Conservation (phyloP, 2,329 filamentous ascomycete genomes). For the Talaromyces atroroseus region DNA sequence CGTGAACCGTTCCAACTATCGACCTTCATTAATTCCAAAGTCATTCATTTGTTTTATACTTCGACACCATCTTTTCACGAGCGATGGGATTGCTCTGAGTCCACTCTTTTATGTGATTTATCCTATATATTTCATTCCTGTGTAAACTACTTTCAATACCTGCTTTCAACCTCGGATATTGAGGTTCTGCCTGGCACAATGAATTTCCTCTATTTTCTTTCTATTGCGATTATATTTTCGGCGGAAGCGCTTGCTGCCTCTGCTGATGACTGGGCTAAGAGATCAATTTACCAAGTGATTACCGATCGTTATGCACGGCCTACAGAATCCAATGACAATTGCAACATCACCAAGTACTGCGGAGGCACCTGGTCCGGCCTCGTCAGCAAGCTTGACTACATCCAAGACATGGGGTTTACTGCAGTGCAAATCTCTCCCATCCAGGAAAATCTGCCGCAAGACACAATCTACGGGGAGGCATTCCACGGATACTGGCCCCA, state of each 20-base stretch:
- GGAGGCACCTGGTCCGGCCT: constrained; percentile 44
- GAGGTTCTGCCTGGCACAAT: constrained; percentile 3
- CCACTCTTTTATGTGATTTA: background rate
- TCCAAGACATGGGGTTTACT: constrained; percentile 41
- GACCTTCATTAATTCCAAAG: background rate
- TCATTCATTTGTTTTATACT: background rate
- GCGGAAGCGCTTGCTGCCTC: constrained; percentile 13
- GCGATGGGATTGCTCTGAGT: background rate
- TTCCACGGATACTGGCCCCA: constrained; percentile 45
- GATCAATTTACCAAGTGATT: constrained; percentile 39
- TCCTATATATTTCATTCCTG: background rate
- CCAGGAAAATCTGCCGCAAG: constrained; percentile 26
- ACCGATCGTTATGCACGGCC: constrained; percentile 36
- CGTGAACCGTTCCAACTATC: background rate
- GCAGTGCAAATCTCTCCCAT: constrained; percentile 39
- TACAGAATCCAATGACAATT: constrained; percentile 20
- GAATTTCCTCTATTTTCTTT: background rate
- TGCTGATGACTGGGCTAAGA: constrained; percentile 27
- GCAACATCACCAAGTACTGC: constrained; percentile 32
- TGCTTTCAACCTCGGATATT: background rate
- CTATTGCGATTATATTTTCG: background rate
- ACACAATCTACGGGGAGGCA: constrained; percentile 32
- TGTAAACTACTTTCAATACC: background rate
- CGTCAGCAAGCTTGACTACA: constrained; percentile 42
- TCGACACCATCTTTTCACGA: background rate